Evolutionary conservation across 345 rosid genomes (phyloP).

Genomic region (Syzygium aromaticum): DNA sequence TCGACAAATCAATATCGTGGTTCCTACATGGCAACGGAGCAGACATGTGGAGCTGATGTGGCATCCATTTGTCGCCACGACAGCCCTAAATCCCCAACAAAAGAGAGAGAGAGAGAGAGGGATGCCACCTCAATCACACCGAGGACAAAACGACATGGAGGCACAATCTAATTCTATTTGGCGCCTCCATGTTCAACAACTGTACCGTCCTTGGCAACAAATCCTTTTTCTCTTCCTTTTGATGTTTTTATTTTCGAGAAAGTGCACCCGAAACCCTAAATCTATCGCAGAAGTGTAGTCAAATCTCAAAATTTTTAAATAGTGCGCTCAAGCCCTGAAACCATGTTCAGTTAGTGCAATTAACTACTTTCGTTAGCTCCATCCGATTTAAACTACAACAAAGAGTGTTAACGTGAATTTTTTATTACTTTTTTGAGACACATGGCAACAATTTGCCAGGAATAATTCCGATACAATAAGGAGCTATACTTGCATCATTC

Average conservation of each 20-base stretch:
- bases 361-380: neutral
- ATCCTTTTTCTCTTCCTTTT: neutral
- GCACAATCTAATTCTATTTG: neutral
- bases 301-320: neutral
- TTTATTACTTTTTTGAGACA: neutral
- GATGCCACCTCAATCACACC: neutral
- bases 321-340: neutral
- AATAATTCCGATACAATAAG: neutral
- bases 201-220: neutral
- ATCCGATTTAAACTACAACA: neutral
- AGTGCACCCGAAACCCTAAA: neutral
- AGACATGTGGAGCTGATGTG: neutral
- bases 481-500: neutral
- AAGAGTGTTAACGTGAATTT: neutral
- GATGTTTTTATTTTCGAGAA: neutral
- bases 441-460: accelerated
- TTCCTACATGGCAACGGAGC: neutral
- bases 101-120: neutral
- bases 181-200: neutral
- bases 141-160: neutral
- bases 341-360: neutral
- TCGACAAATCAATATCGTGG: neutral
- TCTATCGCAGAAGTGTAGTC: accelerated
- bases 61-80: neutral
- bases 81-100: neutral